These are phyloP conservation scores for Zalaria sp. DNA, from an alignment of 2,329 filamentous ascomycete genomes.

Conservation along the genomic window DNA sequence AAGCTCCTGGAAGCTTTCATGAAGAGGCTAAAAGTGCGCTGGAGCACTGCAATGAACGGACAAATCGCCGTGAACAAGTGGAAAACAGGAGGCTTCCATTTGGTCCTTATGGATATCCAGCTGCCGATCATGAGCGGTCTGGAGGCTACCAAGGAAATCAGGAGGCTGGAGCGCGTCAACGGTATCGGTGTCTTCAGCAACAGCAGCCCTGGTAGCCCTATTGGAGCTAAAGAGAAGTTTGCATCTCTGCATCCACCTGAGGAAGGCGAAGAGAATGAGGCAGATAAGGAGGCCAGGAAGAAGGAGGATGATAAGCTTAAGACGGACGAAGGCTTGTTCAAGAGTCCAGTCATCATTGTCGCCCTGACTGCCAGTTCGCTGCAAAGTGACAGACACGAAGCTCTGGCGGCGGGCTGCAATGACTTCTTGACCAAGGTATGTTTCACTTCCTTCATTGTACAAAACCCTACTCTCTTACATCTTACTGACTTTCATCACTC, in stretches of 20 bases:
- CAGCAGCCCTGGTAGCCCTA: constrained; percentile 26
- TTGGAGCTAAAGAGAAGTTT: constrained; percentile 7
- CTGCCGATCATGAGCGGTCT: constrained; percentile 92
- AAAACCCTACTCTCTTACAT: not conserved
- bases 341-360: constrained; percentile 95
- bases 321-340: constrained; percentile 57
- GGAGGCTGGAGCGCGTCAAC: constrained; percentile 77
- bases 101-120: constrained; percentile 98
- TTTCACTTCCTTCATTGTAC: not conserved
- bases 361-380: constrained; percentile 87
- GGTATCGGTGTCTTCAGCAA: constrained; percentile 76
- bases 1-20: constrained; percentile 89
- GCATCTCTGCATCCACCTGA: not conserved
- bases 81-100: constrained; percentile 81
- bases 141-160: constrained; percentile 88
- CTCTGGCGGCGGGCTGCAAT: constrained; percentile 88
- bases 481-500: not conserved
- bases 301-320: constrained; percentile 50
- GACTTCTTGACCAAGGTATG: constrained; percentile 76
- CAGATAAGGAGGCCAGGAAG: constrained; percentile 8
- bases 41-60: constrained; percentile 95
- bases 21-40: constrained; percentile 86
- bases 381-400: constrained; percentile 90
- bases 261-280: constrained; percentile 21
- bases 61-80: constrained; percentile 87